phyloP scores from a whole-genome alignment of 495 filamentous ascomycete species.

The Apodospora peruviana region DNA sequence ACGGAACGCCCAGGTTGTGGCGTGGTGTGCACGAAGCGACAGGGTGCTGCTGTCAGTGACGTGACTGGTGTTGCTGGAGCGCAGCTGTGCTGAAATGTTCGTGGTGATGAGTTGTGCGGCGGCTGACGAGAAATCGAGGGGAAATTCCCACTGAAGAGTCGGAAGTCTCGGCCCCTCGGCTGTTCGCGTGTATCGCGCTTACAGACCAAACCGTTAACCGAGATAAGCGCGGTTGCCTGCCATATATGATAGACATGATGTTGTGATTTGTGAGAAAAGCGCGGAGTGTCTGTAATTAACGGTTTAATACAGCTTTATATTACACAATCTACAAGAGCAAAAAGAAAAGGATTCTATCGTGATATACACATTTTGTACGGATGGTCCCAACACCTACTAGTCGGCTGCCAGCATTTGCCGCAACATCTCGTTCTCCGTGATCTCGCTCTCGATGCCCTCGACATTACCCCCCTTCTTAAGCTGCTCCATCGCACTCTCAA shows the following conservation, averaged over 20 bases:
- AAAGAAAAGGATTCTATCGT: slow-evolving; percentile 1
- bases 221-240: background rate
- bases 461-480: background rate
- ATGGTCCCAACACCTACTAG: background rate
- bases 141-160: slow-evolving; percentile 20
- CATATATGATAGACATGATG: no score
- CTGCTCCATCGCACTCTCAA: background rate
- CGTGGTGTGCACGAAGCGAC: slow-evolving; percentile 1
- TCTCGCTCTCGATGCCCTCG: background rate
- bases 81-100: slow-evolving; percentile 38
- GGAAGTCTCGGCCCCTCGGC: slow-evolving; percentile 27
- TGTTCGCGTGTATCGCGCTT: background rate
- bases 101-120: slow-evolving; percentile 30
- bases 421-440: background rate
- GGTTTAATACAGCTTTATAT: no score
- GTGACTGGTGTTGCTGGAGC: slow-evolving; percentile 10
- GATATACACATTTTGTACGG: slow-evolving; percentile 1
- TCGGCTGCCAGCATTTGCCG: no score
- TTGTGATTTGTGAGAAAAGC: no score
- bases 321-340: background rate
- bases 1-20: background rate
- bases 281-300: no score
- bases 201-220: no score
- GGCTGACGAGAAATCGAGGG: slow-evolving; percentile 8
- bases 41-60: slow-evolving; percentile 9